Percentiles rank a stretch among this genome's conserved stretches.
These are phyloP conservation scores for Priceomyces fermenticarens DNA, from an alignment of 805 yeast genomes.

Conservation along the genomic window DNA sequence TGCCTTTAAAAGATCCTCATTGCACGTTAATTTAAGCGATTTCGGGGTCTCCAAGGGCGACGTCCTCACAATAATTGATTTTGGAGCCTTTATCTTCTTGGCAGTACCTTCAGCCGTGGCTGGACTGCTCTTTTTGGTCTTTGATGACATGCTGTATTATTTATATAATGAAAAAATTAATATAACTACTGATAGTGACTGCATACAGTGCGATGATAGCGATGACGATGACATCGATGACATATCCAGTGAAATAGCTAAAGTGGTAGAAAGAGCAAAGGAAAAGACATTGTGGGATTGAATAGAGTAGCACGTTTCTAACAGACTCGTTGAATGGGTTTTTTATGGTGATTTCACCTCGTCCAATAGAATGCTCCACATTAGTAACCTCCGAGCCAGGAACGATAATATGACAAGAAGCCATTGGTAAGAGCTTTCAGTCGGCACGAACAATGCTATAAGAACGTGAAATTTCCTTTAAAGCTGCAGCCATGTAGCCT, in stretches of 20 bases:
- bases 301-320: too few relatives aligned
- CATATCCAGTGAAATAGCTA: too few relatives aligned
- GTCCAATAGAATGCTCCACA: too few relatives aligned
- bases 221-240: neutral
- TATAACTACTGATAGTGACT: neutral
- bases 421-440: too few relatives aligned
- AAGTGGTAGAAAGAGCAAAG: neutral
- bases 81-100: constrained; percentile 40
- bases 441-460: too few relatives aligned
- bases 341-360: too few relatives aligned
- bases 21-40: constrained; percentile 36
- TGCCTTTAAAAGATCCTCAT: constrained; percentile 44
- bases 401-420: too few relatives aligned
- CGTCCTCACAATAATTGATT: constrained; percentile 40
- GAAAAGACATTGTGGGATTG: too few relatives aligned
- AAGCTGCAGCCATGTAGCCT: too few relatives aligned
- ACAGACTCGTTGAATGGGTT: too few relatives aligned
- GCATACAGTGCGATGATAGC: neutral
- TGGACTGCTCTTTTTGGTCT: constrained; percentile 20
- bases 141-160: constrained; percentile 17
- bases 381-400: too few relatives aligned
- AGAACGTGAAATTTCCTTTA: too few relatives aligned
- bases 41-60: constrained; percentile 19
- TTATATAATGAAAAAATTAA: neutral
- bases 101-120: constrained; percentile 15